Percentiles rank a stretch among this genome's conserved stretches.
Conservation (phyloP, 164 flowering plant genomes). For the Cinnamomum chago region DNA sequence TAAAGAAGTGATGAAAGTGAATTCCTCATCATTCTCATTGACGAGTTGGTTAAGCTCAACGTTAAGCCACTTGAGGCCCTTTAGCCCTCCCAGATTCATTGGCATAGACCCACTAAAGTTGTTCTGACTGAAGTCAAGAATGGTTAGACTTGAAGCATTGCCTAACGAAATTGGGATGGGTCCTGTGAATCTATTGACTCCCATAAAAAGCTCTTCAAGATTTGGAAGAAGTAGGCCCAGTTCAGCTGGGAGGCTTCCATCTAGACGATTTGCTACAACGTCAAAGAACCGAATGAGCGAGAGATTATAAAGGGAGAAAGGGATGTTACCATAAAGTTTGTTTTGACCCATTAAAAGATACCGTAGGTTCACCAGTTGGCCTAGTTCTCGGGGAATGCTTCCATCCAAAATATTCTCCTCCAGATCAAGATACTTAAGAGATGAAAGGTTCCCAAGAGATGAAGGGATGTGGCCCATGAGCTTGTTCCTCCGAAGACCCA, state of each 20-base stretch:
- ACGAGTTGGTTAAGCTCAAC: neutral
- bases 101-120: constrained; percentile 14
- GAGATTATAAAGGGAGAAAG: neutral
- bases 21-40: constrained; percentile 12
- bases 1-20: constrained; percentile 31
- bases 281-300: neutral
- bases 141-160: constrained; percentile 32
- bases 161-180: constrained; percentile 39
- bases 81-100: neutral
- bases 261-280: constrained; percentile 3
- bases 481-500: too few species aligned
- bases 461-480: too few species aligned
- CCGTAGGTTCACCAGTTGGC: neutral
- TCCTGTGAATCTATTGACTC: constrained; percentile 38
- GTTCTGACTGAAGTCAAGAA: constrained; percentile 30
- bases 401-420: too few species aligned
- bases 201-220: constrained; percentile 20
- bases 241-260: constrained; percentile 18
- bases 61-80: neutral
- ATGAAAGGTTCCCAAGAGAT: too few species aligned
- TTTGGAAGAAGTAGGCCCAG: constrained; percentile 30
- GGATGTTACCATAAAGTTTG: neutral
- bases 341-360: neutral
- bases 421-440: too few species aligned
- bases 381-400: neutral